Conservation (phyloP, 2,329 filamentous ascomycete genomes). For the Penicillium sp. region DNA sequence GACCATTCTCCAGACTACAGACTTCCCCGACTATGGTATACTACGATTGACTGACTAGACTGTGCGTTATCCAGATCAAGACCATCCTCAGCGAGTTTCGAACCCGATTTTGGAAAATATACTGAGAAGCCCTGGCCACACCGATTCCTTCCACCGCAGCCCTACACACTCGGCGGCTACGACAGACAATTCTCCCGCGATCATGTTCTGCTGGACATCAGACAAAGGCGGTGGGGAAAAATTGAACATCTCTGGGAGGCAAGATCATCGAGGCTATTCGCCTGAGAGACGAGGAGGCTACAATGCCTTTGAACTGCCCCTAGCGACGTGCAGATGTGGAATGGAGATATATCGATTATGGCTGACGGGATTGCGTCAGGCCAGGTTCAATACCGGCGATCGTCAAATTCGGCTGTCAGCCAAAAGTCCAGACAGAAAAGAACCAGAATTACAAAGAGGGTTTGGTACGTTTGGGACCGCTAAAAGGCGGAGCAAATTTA, state of each 20-base stretch:
- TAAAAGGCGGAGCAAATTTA: constrained; percentile 23
- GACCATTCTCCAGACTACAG: neutral
- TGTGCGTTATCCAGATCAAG: neutral
- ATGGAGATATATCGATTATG: neutral
- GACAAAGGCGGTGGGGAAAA: constrained; percentile 30
- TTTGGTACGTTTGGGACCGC: neutral
- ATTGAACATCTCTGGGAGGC: neutral
- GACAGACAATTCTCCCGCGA: neutral
- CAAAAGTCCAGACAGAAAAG: constrained; percentile 12
- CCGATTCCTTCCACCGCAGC: neutral
- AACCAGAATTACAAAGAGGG: constrained; percentile 1
- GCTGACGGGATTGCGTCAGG: constrained; percentile 12
- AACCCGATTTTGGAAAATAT: neutral
- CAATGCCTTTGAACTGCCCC: neutral
- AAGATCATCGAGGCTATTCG: neutral
- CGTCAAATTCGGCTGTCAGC: constrained; percentile 4
- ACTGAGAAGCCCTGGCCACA: neutral
- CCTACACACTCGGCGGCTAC: neutral
- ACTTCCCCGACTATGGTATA: neutral
- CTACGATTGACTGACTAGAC: neutral
- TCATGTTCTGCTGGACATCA: constrained; percentile 43
- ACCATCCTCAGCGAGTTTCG: neutral
- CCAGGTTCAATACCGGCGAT: constrained; percentile 5
- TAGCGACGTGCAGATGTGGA: neutral
- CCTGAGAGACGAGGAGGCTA: no score